phyloP scores from a whole-genome alignment of 1,284 basidiomycete genomes.

The Cryptococcus sp. region DNA sequence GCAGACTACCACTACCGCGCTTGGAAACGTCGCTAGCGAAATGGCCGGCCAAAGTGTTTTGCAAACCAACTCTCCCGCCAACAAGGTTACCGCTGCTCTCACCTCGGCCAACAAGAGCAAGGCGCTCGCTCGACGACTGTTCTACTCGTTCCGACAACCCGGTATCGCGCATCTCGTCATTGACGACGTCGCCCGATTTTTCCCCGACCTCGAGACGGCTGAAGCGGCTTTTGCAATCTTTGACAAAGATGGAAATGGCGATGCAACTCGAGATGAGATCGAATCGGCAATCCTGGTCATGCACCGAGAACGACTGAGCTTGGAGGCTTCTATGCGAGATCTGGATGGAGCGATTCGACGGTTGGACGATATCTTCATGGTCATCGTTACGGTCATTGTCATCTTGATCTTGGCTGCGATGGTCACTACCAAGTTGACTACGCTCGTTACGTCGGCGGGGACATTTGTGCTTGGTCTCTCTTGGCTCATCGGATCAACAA shows the following conservation, averaged over 20 bases:
- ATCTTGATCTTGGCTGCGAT: constrained; percentile 69
- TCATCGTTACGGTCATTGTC: constrained; percentile 56
- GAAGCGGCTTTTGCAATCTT: constrained; percentile 65
- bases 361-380: constrained; percentile 49
- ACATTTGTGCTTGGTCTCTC: constrained; percentile 77
- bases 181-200: constrained; percentile 68
- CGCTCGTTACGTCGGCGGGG: constrained; percentile 72
- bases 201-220: constrained; percentile 63
- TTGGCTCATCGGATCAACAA: constrained; percentile 74
- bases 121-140: constrained; percentile 75
- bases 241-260: constrained; percentile 78
- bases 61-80: constrained; percentile 80
- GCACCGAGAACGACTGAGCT: constrained; percentile 75
- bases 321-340: constrained; percentile 84
- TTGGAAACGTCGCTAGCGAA: constrained; percentile 60
- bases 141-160: constrained; percentile 73
- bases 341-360: constrained; percentile 79
- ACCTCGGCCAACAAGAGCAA: constrained; percentile 76
- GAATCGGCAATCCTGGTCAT: constrained; percentile 74
- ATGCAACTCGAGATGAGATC: constrained; percentile 66
- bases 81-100: constrained; percentile 72
- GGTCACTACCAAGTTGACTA: constrained; percentile 56
- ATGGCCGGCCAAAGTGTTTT: constrained; percentile 62
- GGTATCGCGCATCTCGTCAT: constrained; percentile 59
- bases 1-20: constrained; percentile 72